Evolutionary conservation across 768 basidiomycete genomes (phyloP), one percentile per base, ranked within the genome.

Genomic region (Pleurotus pulmonarius): DNA sequence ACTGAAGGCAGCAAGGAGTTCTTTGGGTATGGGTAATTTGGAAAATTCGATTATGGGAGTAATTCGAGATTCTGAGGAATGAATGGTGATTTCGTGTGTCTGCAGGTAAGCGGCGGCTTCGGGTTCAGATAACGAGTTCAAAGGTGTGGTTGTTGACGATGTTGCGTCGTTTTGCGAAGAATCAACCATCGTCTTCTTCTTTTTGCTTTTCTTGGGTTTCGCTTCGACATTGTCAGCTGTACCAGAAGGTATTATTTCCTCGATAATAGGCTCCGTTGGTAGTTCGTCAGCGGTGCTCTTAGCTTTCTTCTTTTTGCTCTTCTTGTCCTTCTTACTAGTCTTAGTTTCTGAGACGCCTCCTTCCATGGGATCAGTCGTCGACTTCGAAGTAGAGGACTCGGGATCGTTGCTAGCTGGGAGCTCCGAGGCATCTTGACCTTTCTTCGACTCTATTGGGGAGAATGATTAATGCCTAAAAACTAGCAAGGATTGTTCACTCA

Each of bases 21-120:
- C 74, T 1, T 73, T 68, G 5, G 88, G 83, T 48, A 98, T 79
- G 13, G 75, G 76, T 1, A 98, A 80, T 54, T 89, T 82, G 57
- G 80, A 73, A 66, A 99, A 96, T 1, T 83, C 79, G 46, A 88
- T 77, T 49, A 93, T 73, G 24, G 97, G 95, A 12, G 73, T 72
- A 57, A 85, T 75, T 16, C 75, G 62, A 1, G 82, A 26, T 15
- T 44, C 29, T 26, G 54, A 79, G 1, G 79, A 78, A 56, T 82
- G 81, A 48, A 97, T 85, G 9, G 86, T 88, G 62, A 97, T 83
- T 8, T 78, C 76, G 70, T 98, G 84, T 59, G 83, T 83, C 22
- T 70, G 64, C 18, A 97, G 78, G 76, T 87, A 98, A 1, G 78
- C 79, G 13, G 78, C 74, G 18, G 81, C 75, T 40, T 85, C 85